These are phyloP conservation scores for Ogataea degrootiae DNA, from an alignment of 805 yeast species.

Conservation along the genomic window DNA sequence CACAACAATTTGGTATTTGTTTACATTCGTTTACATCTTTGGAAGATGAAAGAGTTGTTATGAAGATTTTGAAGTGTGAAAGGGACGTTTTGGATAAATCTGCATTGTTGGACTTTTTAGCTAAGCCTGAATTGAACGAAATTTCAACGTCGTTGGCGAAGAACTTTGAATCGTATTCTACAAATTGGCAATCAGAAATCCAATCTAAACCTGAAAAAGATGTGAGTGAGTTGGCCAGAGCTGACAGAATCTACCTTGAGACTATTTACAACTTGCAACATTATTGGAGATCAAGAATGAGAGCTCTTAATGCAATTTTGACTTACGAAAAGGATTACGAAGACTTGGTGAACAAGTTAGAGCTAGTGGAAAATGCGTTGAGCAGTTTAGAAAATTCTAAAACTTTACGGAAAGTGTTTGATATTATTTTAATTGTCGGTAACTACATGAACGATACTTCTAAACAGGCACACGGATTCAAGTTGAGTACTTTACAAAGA, in stretches of 20 bases:
- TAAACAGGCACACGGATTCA: slow-evolving; percentile 91
- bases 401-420: slow-evolving; percentile 67
- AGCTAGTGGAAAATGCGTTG: slow-evolving; percentile 69
- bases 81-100: slow-evolving; percentile 60
- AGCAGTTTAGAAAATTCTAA: slow-evolving; percentile 60
- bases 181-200: slow-evolving; percentile 53
- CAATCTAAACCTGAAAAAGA: slow-evolving; percentile 57
- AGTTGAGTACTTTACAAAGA: slow-evolving; percentile 82
- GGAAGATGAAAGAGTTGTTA: slow-evolving; percentile 61
- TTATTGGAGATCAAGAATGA: slow-evolving; percentile 90
- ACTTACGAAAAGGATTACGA: slow-evolving; percentile 74
- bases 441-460: slow-evolving; percentile 94
- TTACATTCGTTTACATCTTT: slow-evolving; percentile 68
- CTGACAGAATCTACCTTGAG: slow-evolving; percentile 81
- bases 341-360: slow-evolving; percentile 63
- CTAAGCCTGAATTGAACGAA: slow-evolving; percentile 69
- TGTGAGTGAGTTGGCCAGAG: slow-evolving; percentile 72
- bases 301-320: slow-evolving; percentile 69
- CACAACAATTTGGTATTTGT: slow-evolving; percentile 94
- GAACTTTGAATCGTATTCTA: slow-evolving; percentile 74
- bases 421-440: slow-evolving; percentile 85
- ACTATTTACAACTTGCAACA: slow-evolving; percentile 76
- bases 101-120: slow-evolving; percentile 80
- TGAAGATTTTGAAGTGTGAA: slow-evolving; percentile 73
- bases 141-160: slow-evolving; percentile 66